phyloP scores from a whole-genome alignment of 306 rosid species.

The Quercus parvula region DNA sequence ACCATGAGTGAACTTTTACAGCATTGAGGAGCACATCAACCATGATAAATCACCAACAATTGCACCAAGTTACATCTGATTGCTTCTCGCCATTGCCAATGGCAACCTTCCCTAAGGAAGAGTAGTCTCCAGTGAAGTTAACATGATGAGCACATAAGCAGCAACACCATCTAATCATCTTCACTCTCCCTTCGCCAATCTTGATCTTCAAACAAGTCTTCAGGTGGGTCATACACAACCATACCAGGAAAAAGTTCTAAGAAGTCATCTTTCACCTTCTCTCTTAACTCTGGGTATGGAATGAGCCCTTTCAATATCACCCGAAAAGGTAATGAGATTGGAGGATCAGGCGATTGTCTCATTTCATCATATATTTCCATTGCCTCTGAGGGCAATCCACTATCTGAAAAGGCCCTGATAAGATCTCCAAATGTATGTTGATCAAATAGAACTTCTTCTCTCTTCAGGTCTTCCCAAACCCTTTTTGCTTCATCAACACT shows the following conservation, averaged over 20 bases:
- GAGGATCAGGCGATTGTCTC: constrained; percentile 81
- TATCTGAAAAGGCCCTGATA: constrained; percentile 63
- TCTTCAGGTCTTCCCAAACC: constrained; percentile 81
- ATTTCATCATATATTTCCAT: constrained; percentile 77
- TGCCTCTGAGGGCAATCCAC: constrained; percentile 66
- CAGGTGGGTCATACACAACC: constrained; percentile 89
- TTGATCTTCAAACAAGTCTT: constrained; percentile 77
- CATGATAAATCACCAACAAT: not conserved
- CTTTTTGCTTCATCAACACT: constrained; percentile 64
- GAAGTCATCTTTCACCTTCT: constrained; percentile 75
- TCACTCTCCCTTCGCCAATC: constrained; percentile 28
- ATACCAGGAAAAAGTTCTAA: constrained; percentile 82
- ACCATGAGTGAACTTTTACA: not conserved
- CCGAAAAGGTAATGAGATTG: constrained; percentile 79
- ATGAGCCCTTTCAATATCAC: constrained; percentile 86
- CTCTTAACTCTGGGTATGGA: constrained; percentile 79
- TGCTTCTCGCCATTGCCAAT: not conserved
- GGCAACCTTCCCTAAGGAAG: not conserved
- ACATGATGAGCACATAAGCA: not conserved
- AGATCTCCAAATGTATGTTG: constrained; percentile 97
- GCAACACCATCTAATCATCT: constrained; percentile 20
- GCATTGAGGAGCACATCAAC: not conserved
- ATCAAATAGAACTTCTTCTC: constrained; percentile 72
- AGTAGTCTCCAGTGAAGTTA: not conserved
- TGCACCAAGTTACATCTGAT: not conserved